Conservation (phyloP, 2,329 filamentous ascomycete genomes). For the Apiospora koreana region DNA sequence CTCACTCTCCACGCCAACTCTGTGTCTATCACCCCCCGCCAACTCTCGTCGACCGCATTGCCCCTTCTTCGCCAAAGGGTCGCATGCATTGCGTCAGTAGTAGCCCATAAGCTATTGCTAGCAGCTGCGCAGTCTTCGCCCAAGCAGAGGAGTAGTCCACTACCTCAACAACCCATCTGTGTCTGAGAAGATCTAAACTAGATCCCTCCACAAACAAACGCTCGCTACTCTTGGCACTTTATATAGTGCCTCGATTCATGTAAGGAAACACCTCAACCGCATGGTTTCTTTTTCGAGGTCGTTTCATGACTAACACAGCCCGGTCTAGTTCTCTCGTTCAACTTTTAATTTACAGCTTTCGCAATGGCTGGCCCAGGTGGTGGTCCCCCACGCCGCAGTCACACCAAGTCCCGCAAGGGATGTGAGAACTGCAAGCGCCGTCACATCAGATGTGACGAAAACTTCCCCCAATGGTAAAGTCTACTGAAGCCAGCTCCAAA, state of each 20-base stretch:
- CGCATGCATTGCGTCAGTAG: not conserved
- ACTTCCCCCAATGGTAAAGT: conserved; percentile 90
- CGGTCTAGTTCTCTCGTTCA: conserved; percentile 37
- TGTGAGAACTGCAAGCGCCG: conserved; percentile 97
- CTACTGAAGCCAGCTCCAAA: not conserved
- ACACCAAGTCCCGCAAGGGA: conserved; percentile 98
- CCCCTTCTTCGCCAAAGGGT: not conserved
- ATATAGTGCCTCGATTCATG: conserved; percentile 30
- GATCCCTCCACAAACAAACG: conserved; percentile 25
- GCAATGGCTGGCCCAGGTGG: conserved; percentile 92
- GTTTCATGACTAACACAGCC: conserved; percentile 23
- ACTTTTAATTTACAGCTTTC: conserved; percentile 32
- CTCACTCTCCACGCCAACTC: conserved; percentile 8
- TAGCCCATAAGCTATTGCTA: not conserved
- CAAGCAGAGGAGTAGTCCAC: conserved; percentile 15
- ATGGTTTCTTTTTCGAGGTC: not conserved
- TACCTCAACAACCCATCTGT: conserved; percentile 19
- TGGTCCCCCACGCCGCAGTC: conserved; percentile 84
- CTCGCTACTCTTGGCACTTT: conserved; percentile 32
- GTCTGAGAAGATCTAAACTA: conserved; percentile 25
- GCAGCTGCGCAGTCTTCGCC: not conserved
- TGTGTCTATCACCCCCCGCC: not conserved
- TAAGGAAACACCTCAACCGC: conserved; percentile 20
- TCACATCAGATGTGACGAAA: conserved; percentile 97
- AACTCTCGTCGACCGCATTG: conserved; percentile 7